Base-by-base conservation (phyloP, 306 rosid species). In the Arachis hypogaea region DNA sequence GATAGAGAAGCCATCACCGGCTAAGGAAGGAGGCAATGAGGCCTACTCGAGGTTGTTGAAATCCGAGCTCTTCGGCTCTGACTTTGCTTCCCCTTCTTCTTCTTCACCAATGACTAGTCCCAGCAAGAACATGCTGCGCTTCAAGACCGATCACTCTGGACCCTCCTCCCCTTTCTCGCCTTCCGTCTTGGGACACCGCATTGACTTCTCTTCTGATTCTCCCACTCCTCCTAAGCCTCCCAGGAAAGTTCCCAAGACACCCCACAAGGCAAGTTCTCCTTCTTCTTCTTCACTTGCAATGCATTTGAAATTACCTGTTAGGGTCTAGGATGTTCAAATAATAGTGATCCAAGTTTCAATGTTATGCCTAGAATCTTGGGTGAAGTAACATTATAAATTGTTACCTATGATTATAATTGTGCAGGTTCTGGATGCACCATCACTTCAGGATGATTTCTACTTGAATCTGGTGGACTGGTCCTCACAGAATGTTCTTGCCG, bases 401-500 rank as follows among this genome's bases (percentile, higher is more conserved):
- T 43, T 43, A 43, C 46, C 46, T 4, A 4, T 5, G 8, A 33
- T 33, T 33, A 33, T 33, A 4, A 33, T 33, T 75, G 47, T 63
- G 88, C 88, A 95, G 99, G 96, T 95, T 87, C 68, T 95, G 62
- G 99, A 95, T 88, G 99, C 99, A 0, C 99, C 99, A 11, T 92
- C 99, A n/a, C 96, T 95, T 67, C 99, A 95, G 70, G 99, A 95
- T 83, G 99, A 95, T 77, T 95, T 95, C 76, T 95, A 95, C 79
- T 87, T 95, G 92, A 95, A 95, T 78, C 92, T 95, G 0, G 99
- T 95, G 73, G 99, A 95, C 75, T 95, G 99, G 99, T 95, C 99
- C 44, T 90, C 97, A n/a, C 99, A 95, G 63, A 94, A 94, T 85
- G 85, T 89, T 46, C 92, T 94, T 11, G 99, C 99, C 2, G 99